Evolutionary conservation across 495 filamentous ascomycete genomes (phyloP).

Genomic region (Clavariopsis aquatica): DNA sequence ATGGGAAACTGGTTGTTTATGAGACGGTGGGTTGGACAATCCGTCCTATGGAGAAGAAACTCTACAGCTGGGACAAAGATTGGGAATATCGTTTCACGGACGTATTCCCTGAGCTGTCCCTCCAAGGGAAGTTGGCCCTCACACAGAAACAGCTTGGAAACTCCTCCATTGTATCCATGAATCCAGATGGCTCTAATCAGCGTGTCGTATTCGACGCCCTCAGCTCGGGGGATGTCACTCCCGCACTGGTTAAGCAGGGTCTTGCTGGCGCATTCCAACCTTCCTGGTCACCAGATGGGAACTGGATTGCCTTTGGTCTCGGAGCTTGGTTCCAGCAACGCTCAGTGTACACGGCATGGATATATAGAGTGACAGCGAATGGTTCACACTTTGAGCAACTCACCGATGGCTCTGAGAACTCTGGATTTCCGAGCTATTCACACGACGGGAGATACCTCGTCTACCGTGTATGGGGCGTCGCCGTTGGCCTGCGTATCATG

Average conservation of each 20-base stretch:
- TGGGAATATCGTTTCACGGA: slow-evolving; percentile 8
- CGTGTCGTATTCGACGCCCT: neutral
- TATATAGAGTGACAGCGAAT: neutral
- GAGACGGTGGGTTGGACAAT: neutral
- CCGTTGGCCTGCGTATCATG: neutral
- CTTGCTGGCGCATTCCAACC: slow-evolving; percentile 2
- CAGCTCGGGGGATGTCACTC: neutral
- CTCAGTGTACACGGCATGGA: neutral
- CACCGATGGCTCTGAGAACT: neutral
- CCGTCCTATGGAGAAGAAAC: slow-evolving; percentile 4
- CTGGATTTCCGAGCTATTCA: neutral
- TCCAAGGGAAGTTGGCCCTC: neutral
- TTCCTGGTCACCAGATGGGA: slow-evolving; percentile 1
- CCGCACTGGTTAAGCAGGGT: neutral
- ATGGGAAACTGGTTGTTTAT: neutral
- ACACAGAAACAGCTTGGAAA: slow-evolving; percentile 5
- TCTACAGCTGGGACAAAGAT: slow-evolving; percentile 2
- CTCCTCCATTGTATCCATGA: neutral
- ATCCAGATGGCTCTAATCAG: neutral
- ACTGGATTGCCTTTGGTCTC: neutral
- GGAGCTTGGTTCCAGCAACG: neutral
- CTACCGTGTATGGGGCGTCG: neutral
- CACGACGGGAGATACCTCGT: neutral
- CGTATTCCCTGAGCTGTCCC: slow-evolving; percentile 1
- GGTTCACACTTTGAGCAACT: slow-evolving; percentile 2